Evolutionary conservation across 139 green algal species (phyloP), one percentile per base, ranked within the genome.

Genomic region (Parachlorella kessleri): DNA sequence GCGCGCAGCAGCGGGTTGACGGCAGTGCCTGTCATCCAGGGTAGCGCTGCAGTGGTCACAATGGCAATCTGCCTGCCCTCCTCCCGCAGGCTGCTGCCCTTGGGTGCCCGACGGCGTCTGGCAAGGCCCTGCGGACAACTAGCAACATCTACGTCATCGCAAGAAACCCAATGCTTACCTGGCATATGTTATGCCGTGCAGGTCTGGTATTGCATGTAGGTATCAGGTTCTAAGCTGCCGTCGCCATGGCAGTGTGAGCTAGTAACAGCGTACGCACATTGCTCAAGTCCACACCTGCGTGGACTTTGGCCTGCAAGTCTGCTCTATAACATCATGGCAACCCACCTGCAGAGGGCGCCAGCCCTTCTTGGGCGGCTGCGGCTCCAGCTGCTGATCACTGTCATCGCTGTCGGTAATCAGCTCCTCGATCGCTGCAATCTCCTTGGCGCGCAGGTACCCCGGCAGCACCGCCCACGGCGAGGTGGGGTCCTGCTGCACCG

Each of bases 1-100:
- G 97, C 96, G 10, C 97, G 89, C 81, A 99, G 90, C 80, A 99
- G 90, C 55, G 97, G 97, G 86, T 99, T 99, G 10, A 99, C 95
- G 1, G 93, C 89, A 0, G 97, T 99, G 59, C 97, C 97, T 18
- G 97, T 99, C 91, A 99, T 97, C 97, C 97, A 99, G 0, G 97
- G 97, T 79, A 99, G 86, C 28, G 89, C 87, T 4, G 97, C 97
- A 3, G 97, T 99, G 7, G 97, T 99, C 9, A 99, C 94, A 74
- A 99, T 98, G 65, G 96, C 93, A 23, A 99, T 91, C 54, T 93
- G 85, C 6, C 94, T 87, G 2, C 90, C 93, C 10, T 90, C 84
- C 26, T 96, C 91, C 6, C 90, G 84, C 77, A 98, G 78, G 59
- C 81, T 94, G 76, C 77, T 84, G 18, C 24, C 54, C 39, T 73